Conservation (phyloP, 805 yeast species). For the Henningerozyma blattae region DNA sequence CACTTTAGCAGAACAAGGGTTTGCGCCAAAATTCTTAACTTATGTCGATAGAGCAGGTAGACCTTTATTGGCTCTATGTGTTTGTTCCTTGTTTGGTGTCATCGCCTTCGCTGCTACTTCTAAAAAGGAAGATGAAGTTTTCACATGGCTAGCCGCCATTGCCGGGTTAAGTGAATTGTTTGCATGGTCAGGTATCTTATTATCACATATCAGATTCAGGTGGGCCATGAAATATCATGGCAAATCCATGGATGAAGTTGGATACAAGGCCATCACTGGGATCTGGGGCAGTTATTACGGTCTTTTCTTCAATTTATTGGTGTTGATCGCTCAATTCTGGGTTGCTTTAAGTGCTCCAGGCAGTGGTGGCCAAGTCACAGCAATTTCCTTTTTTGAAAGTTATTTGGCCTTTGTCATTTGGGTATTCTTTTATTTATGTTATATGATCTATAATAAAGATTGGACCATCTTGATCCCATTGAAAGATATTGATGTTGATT, state of each 20-base stretch:
- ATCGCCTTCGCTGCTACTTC: constrained; percentile 52
- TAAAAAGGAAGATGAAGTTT: constrained; percentile 38
- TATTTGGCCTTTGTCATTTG: constrained; percentile 41
- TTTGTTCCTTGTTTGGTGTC: constrained; percentile 42
- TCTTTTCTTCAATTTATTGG: constrained; percentile 35
- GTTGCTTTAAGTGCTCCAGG: constrained; percentile 49
- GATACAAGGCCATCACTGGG: constrained; percentile 38
- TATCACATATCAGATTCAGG: constrained; percentile 44
- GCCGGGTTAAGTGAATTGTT: constrained; percentile 49
- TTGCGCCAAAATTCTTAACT: constrained; percentile 44
- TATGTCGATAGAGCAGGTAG: constrained; percentile 48
- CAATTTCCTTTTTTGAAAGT: constrained; percentile 36
- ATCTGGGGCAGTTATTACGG: constrained; percentile 39
- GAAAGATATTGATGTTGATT: constrained; percentile 31
- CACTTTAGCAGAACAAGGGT: constrained; percentile 62
- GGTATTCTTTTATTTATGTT: constrained; percentile 34
- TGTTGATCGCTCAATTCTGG: constrained; percentile 50
- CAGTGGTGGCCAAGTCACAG: constrained; percentile 24
- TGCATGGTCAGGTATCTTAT: constrained; percentile 46
- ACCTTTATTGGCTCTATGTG: constrained; percentile 42
- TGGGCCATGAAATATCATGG: constrained; percentile 41
- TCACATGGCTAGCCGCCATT: constrained; percentile 49
- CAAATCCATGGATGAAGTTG: constrained; percentile 34
- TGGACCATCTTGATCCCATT: constrained; percentile 25
- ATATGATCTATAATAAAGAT: constrained; percentile 35